A percentile compares a stretch with the other conserved stretches of the same genome.
These are phyloP conservation scores for Arxiozyma bovina DNA, from an alignment of 1,139 yeast species.

Conservation along the genomic window DNA sequence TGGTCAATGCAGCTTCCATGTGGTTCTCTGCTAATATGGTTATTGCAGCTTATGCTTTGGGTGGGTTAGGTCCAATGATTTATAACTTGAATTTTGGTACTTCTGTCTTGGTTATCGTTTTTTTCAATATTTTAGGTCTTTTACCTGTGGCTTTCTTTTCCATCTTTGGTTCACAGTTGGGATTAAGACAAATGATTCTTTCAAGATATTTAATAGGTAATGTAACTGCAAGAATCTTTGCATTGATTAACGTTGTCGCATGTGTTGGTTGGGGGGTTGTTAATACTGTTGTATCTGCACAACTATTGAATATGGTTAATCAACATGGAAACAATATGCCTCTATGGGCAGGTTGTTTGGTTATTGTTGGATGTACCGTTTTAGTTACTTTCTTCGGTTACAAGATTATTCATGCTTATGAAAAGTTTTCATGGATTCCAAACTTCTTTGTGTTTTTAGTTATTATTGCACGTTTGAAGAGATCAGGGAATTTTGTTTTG, in stretches of 20 bases:
- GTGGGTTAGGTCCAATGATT: constrained; percentile 59
- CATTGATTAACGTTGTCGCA: constrained; percentile 72
- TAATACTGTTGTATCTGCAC: constrained; percentile 84
- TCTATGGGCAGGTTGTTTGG: constrained; percentile 84
- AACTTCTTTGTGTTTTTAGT: constrained; percentile 63
- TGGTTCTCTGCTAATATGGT: constrained; percentile 92
- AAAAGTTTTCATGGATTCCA: constrained; percentile 86
- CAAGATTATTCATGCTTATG: constrained; percentile 70
- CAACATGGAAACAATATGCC: constrained; percentile 48
- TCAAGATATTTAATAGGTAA: constrained; percentile 75
- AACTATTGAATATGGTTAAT: constrained; percentile 70
- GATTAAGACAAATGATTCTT: constrained; percentile 81
- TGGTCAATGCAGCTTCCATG: constrained; percentile 73
- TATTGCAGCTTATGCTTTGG: constrained; percentile 72
- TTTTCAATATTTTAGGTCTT: constrained; percentile 66
- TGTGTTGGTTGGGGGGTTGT: constrained; percentile 97
- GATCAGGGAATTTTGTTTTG: constrained; percentile 47
- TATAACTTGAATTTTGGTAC: constrained; percentile 59
- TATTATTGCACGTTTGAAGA: constrained; percentile 68
- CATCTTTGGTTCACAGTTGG: constrained; percentile 76
- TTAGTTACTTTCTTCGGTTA: constrained; percentile 78
- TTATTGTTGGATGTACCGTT: constrained; percentile 61
- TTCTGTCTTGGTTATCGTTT: constrained; percentile 51
- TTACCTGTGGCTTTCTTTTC: constrained; percentile 77
- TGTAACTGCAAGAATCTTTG: constrained; percentile 64